Base-by-base conservation (phyloP, 805 yeast genomes). In the Wickerhamiella kurtzmanii region DNA sequence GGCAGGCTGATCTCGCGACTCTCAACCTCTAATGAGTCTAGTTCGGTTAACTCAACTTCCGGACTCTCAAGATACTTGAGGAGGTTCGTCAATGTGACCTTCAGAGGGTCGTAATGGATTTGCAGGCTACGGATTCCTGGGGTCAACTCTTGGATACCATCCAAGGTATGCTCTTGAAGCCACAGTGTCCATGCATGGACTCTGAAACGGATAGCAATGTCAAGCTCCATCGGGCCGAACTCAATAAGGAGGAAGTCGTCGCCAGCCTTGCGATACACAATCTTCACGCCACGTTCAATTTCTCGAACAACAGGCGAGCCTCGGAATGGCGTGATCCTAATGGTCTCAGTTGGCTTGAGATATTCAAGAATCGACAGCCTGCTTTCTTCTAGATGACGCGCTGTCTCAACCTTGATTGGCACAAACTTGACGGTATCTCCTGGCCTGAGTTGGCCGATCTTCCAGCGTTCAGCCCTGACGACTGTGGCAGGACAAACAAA, bases 391-490 rank as follows among this genome's bases (percentile, higher is more conserved):
- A 88, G 67, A 8, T 61, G 61, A 54, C 84, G 70, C 8, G 96
- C 95, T 47, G 72, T 65, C 32, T 75, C 78, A 56, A 75, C 82
- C n/a, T 77, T 59, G 37, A 89, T 71, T 37, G 96, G 95, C 48
- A 80, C 77, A 70, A 89, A 88, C 54, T 74, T 74, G 50, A 88
- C 78, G 45, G 63, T 56, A 60, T 89, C 96, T 60, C 96, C 96
- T 3, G 96, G 95, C 64, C 84, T 87, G 37, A 84, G 88, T 69
- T 88, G 96, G 43, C 97, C 97, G 61, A 89, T 82, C 69, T 89
- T 89, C 96, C 96, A 88, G 81, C 89, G 76, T 67, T 89, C 96
- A 41, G 92, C 83, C 58, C 86, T 89, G n/a, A 85, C 82, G 52
- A 89, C 94, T 50, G 88, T 96, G 6, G 94, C 96, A 61, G 86